These are phyloP conservation scores for Paecilomyces niveus DNA, from an alignment of 2,329 filamentous ascomycete genomes.

Conservation along the genomic window DNA sequence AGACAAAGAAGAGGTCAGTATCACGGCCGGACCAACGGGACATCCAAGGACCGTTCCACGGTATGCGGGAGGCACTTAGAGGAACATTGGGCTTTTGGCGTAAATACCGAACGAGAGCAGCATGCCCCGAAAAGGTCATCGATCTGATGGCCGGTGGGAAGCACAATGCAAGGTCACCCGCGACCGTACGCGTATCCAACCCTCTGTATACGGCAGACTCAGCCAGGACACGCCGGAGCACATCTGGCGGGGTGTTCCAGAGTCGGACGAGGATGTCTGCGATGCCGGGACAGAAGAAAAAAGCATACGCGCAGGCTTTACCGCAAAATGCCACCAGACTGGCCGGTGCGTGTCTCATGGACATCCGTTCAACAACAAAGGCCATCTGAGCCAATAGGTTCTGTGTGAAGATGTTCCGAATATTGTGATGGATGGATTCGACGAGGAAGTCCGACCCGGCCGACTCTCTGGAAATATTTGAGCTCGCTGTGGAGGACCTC, in stretches of 20 bases:
- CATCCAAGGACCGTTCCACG: constrained; percentile 80
- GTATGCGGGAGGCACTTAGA: constrained; percentile 62
- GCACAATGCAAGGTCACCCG: constrained; percentile 57
- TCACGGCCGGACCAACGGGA: constrained; percentile 80
- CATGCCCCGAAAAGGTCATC: constrained; percentile 58
- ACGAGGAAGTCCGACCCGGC: constrained; percentile 60
- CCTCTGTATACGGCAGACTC: constrained; percentile 59
- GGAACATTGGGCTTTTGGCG: constrained; percentile 60
- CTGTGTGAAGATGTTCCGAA: constrained; percentile 76
- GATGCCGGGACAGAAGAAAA: constrained; percentile 84
- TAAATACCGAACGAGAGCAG: constrained; percentile 52
- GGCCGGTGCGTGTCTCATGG: constrained; percentile 62
- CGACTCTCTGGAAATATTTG: constrained; percentile 53
- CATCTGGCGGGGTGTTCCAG: constrained; percentile 65
- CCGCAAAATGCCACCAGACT: constrained; percentile 78
- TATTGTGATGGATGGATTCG: constrained; percentile 77
- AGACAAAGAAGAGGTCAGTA: constrained; percentile 85
- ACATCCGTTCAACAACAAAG: constrained; percentile 85
- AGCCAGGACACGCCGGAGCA: constrained; percentile 63
- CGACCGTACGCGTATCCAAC: constrained; percentile 40
- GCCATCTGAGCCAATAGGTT: constrained; percentile 78
- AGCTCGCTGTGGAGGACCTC: constrained; percentile 37
- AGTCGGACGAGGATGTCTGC: constrained; percentile 75
- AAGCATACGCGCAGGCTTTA: constrained; percentile 85
- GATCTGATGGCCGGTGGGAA: constrained; percentile 63